Evolutionary conservation across 805 yeast species (phyloP).

Genomic region (Dipodascus geniculatus): DNA sequence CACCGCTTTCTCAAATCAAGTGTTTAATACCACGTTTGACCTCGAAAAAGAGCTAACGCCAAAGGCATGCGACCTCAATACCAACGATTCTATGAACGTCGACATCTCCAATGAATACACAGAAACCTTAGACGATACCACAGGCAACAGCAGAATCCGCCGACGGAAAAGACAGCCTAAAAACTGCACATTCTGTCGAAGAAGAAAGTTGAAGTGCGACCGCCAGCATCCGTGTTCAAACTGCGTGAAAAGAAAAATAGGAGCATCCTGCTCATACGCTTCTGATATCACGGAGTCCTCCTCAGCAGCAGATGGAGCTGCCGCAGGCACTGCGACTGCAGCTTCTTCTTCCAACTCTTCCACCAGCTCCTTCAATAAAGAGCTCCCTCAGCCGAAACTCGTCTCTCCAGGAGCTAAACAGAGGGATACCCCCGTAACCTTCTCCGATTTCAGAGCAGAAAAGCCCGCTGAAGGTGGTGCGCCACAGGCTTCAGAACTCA

Average conservation of each 20-base stretch:
- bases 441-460: not conserved
- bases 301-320: not conserved
- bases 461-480: not conserved
- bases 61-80: not conserved
- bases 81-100: not conserved
- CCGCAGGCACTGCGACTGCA: not conserved
- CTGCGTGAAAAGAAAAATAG: constrained; percentile 19
- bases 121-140: not conserved
- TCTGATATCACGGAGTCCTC: not conserved
- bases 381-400: not conserved
- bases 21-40: not conserved
- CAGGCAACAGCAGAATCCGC: not conserved
- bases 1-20: not conserved
- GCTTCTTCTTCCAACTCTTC: not conserved
- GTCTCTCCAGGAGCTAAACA: not conserved
- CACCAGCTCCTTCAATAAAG: not conserved
- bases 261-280: constrained; percentile 9
- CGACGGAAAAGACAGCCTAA: constrained; percentile 19
- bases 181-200: constrained; percentile 24
- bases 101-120: not conserved
- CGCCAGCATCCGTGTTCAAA: constrained; percentile 25
- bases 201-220: constrained; percentile 25
- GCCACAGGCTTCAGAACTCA: constrained; percentile 13
- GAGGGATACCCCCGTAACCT: not conserved
- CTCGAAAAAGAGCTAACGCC: not conserved